Conservation (phyloP, 257 asterid species). For the Nicotiana tabacum region DNA sequence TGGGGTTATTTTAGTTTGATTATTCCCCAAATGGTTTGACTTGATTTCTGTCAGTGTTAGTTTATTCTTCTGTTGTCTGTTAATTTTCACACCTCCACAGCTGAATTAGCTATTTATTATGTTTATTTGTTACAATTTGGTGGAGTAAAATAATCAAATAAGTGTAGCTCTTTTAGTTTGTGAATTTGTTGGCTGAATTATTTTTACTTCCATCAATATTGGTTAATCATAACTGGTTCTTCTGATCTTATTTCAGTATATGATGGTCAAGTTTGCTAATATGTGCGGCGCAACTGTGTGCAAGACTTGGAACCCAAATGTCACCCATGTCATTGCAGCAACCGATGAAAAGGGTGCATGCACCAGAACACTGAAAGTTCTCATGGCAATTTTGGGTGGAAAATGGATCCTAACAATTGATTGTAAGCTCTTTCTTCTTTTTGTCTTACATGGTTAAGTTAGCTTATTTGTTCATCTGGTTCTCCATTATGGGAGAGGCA, state of each 20-base stretch:
- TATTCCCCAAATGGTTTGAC: background rate
- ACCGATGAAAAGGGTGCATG: slow-evolving; percentile 78
- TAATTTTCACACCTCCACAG: background rate
- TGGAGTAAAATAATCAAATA: background rate
- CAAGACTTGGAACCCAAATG: slow-evolving; percentile 71
- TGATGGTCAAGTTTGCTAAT: slow-evolving; percentile 47
- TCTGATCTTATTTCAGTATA: slow-evolving; percentile 31
- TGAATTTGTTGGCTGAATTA: background rate
- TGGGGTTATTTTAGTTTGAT: background rate
- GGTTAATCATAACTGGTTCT: slow-evolving; percentile 16
- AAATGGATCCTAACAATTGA: slow-evolving; percentile 75
- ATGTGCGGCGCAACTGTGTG: slow-evolving; percentile 56
- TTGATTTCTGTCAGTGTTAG: background rate
- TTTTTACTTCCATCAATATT: background rate
- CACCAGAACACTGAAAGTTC: slow-evolving; percentile 77
- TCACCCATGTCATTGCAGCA: slow-evolving; percentile 84
- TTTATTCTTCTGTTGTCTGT: background rate
- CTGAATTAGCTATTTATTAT: background rate
- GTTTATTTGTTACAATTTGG: background rate
- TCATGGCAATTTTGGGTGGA: slow-evolving; percentile 83
- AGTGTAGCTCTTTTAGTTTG: background rate
- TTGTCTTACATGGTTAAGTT: background rate
- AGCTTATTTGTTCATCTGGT: background rate
- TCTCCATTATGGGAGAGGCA: background rate
- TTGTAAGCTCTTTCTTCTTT: slow-evolving; percentile 46